Base-by-base conservation (phyloP, 2,329 filamentous ascomycete genomes). In the Fusarium transvaalense region DNA sequence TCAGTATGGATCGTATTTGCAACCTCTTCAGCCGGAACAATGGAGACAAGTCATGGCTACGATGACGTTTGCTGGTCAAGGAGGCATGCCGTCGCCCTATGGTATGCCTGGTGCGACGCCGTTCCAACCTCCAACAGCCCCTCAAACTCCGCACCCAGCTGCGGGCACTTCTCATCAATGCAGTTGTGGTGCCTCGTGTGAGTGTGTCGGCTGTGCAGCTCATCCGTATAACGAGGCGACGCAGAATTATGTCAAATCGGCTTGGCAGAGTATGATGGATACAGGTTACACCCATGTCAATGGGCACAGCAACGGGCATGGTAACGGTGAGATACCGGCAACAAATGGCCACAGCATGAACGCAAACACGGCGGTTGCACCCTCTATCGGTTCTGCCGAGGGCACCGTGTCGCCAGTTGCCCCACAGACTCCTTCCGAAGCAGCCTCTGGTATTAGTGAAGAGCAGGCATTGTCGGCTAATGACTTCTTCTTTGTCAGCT, bases 201-300 rank as follows among this genome's bases (percentile, higher is more conserved):
- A 89, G 68, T 92, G 90, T 73, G 80, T 92, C 35, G 90, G 89
- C 13, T 92, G 90, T 74, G 83, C 88, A 7, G 87, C 86, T 4
- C 89, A 92, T 75, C 88, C 90, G 14, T 90, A 89, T 73, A 92
- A 92, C 69, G 82, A 87, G 10, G 86, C 88, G 23, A 91, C 86
- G 51, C 84, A 82, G 64, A 82, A 80, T 50, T 83, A 83, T 60
- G 81, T 89, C 5, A 80, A 83, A 52, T 85, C 84, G 9, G 84
- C 84, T 2, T 82, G 78, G 76, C 77, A 78, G 46, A 79, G 72
- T 53, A 82, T 82, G 79, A 71, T 72, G 64, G 78, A 80, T 29
- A 67, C 69, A 21, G 61, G 68, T 31, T 69, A 71, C 19, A 73
- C 68, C 32, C 69, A 70, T 10, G 65, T 61, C 2, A 76, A 76